phyloP scores from a whole-genome alignment of 2,329 filamentous ascomycete species.

The Scopulariopsis brevicaulis region DNA sequence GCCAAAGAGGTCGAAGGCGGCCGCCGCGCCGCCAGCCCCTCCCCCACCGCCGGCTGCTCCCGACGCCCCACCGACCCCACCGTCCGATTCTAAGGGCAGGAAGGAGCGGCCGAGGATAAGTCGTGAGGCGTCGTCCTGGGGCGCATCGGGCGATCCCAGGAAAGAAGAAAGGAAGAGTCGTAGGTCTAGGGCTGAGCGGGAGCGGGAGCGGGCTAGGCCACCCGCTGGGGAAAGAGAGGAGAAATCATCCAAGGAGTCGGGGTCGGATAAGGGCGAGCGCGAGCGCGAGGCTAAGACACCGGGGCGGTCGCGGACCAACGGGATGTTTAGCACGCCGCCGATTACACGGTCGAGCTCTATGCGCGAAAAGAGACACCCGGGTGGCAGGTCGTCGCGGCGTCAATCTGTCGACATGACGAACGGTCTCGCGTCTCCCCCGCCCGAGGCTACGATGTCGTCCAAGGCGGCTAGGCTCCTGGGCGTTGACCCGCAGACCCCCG shows the following conservation, averaged over 20 bases:
- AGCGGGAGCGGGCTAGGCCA: conserved; percentile 49
- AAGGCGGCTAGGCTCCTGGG: conserved; percentile 75
- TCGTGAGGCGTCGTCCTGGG: conserved; percentile 64
- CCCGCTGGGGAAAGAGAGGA: conserved; percentile 46
- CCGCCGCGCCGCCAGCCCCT: conserved; percentile 16
- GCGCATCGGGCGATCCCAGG: conserved; percentile 39
- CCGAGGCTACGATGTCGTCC: conserved; percentile 55
- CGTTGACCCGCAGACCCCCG: conserved; percentile 24
- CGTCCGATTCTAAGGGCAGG: conserved; percentile 47
- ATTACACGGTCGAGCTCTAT: conserved; percentile 59
- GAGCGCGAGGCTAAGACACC: conserved; percentile 24
- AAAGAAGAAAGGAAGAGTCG: conserved; percentile 43
- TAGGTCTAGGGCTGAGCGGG: conserved; percentile 34
- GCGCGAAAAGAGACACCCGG: conserved; percentile 47
- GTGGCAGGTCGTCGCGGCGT: conserved; percentile 52
- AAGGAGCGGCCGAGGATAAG: conserved; percentile 71
- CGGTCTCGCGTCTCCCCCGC: conserved; percentile 60
- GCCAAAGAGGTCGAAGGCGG: conserved; percentile 15
- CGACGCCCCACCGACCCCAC: conserved; percentile 35
- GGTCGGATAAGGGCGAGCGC: conserved; percentile 53
- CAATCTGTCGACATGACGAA: conserved; percentile 51
- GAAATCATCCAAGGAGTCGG: conserved; percentile 57
- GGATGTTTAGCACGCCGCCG: conserved; percentile 57
- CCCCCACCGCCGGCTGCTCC: conserved; percentile 34
- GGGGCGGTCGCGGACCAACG: conserved; percentile 30